These are phyloP conservation scores for Torulaspora indica DNA, from an alignment of 805 yeast genomes.

Conservation along the genomic window DNA sequence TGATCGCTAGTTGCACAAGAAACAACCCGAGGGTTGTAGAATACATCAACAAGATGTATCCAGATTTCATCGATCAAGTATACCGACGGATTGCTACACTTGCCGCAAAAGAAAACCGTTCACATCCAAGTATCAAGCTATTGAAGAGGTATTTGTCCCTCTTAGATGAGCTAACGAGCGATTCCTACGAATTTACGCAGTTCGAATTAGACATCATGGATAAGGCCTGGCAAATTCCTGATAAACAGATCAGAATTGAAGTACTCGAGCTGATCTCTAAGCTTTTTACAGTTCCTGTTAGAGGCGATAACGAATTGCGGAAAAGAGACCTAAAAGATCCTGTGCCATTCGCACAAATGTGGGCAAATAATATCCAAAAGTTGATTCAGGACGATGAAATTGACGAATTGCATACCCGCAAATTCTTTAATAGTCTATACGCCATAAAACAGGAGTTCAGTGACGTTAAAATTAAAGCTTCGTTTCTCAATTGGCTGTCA, in stretches of 20 bases:
- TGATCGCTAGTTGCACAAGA: conserved; percentile 63
- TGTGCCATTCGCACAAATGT: conserved; percentile 18
- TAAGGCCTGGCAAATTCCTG: conserved; percentile 19
- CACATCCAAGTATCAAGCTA: conserved; percentile 9
- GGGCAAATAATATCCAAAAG: conserved; percentile 28
- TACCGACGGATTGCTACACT: conserved; percentile 25
- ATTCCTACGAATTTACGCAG: conserved; percentile 11
- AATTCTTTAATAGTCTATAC: conserved; percentile 40
- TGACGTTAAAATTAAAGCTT: conserved; percentile 35
- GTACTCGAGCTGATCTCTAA: conserved; percentile 30
- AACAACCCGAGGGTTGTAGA: conserved; percentile 63
- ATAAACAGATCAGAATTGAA: conserved; percentile 27
- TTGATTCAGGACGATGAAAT: conserved; percentile 26
- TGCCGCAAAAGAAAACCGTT: neutral
- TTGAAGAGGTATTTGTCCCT: conserved; percentile 31
- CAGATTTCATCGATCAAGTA: conserved; percentile 38
- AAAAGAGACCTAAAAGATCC: conserved; percentile 15
- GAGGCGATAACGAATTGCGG: conserved; percentile 1
- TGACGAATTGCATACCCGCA: conserved; percentile 42
- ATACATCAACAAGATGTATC: conserved; percentile 35
- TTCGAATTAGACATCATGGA: conserved; percentile 19
- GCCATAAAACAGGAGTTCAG: conserved; percentile 34
- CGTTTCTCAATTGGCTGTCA: conserved; percentile 63
- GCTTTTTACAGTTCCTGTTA: conserved; percentile 13
- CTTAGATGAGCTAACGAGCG: conserved; percentile 25